Conservation (phyloP, 805 yeast species). For the Barnettozyma salicaria region DNA sequence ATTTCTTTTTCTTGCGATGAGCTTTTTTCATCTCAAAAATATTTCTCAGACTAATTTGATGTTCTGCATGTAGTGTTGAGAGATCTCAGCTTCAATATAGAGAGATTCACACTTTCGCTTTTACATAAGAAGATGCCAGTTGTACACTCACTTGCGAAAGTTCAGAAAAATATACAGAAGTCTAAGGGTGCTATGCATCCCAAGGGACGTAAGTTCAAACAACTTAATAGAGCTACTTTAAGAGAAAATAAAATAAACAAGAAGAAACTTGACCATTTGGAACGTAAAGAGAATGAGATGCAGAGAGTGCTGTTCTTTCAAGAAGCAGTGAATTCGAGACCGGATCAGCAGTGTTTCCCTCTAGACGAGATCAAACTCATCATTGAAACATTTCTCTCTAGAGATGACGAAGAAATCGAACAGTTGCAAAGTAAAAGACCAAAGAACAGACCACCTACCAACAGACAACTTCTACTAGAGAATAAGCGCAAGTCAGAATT, state of each 20-base stretch:
- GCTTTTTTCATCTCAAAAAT: no score
- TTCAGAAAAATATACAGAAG: constrained; percentile 51
- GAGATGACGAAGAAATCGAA: constrained; percentile 75
- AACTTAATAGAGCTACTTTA: constrained; percentile 77
- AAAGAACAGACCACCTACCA: constrained; percentile 81
- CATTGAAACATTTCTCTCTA: constrained; percentile 52
- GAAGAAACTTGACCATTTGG: constrained; percentile 51
- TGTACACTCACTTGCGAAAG: constrained; percentile 60
- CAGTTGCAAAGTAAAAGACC: constrained; percentile 57
- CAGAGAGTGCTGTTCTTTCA: constrained; percentile 55
- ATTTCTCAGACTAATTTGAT: no score
- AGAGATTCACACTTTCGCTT: background rate
- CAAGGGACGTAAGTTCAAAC: constrained; percentile 82
- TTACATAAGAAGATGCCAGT: constrained; percentile 45
- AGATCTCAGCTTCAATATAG: no score
- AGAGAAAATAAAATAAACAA: constrained; percentile 67
- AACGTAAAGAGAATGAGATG: constrained; percentile 55
- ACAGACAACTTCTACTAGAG: constrained; percentile 62
- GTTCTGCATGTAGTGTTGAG: no score
- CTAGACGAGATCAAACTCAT: constrained; percentile 56
- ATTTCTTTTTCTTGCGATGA: constrained; percentile 7
- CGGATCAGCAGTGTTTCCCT: constrained; percentile 38
- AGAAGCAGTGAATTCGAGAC: constrained; percentile 42
- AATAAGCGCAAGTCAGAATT: constrained; percentile 54
- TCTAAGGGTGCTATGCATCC: constrained; percentile 67